phyloP scores from a whole-genome alignment of 768 basidiomycete genomes.

The Tricholoma sp. region DNA sequence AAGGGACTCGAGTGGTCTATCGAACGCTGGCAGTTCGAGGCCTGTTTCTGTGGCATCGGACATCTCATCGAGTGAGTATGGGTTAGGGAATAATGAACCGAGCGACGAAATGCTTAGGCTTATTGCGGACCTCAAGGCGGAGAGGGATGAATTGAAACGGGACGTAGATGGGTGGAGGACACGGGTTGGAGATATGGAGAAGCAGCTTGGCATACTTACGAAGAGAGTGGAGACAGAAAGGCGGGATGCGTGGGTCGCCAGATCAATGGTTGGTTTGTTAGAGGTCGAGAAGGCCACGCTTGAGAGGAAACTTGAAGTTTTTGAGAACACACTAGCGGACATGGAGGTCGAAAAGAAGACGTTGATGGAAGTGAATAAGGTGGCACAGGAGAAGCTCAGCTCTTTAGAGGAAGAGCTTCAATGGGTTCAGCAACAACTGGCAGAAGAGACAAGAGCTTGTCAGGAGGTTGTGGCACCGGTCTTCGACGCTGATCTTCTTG shows the following conservation, averaged over 20 bases:
- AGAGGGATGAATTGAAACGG: slow-evolving; percentile 83
- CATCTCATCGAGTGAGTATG: slow-evolving; percentile 29
- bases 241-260: slow-evolving; percentile 79
- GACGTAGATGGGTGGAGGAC: slow-evolving; percentile 87
- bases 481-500: slow-evolving; percentile 27
- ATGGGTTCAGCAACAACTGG: slow-evolving; percentile 23
- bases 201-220: slow-evolving; percentile 57
- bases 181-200: slow-evolving; percentile 74
- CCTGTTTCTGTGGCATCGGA: slow-evolving; percentile 49
- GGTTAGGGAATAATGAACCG: slow-evolving; percentile 36
- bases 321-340: slow-evolving; percentile 24
- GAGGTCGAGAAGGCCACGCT: slow-evolving; percentile 64
- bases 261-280: slow-evolving; percentile 60
- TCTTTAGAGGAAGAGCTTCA: slow-evolving; percentile 53
- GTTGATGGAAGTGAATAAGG: slow-evolving; percentile 31
- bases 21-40: slow-evolving; percentile 38
- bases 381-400: slow-evolving; percentile 25
- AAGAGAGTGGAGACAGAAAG: slow-evolving; percentile 74
- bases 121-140: slow-evolving; percentile 75
- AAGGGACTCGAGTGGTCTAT: slow-evolving; percentile 27
- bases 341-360: slow-evolving; percentile 25
- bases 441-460: slow-evolving; percentile 19
- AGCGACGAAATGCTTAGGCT: slow-evolving; percentile 76
- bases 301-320: slow-evolving; percentile 40
- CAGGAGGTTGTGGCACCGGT: slow-evolving; percentile 6